Evolutionary conservation across 768 basidiomycete species (phyloP).

Genomic region (Artomyces pyxidatus): DNA sequence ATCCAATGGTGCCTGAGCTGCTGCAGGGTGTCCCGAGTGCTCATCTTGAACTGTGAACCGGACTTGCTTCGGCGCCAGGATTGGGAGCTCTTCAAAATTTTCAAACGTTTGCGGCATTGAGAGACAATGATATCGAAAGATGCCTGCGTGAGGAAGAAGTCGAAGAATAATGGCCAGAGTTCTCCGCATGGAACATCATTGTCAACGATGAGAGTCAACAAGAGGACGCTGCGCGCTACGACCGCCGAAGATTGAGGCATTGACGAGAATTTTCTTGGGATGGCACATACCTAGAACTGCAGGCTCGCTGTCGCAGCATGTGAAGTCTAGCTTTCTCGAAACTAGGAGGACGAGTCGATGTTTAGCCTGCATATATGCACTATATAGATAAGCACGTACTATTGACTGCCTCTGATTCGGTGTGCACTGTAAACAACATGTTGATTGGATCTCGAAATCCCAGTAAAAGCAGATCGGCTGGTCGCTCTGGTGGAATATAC

Average conservation of each 20-base stretch:
- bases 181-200: slow-evolving; percentile 9
- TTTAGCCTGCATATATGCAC: neutral
- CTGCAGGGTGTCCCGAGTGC: slow-evolving; percentile 28
- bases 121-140: slow-evolving; percentile 25
- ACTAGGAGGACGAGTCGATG: slow-evolving; percentile 1
- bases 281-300: slow-evolving; percentile 33
- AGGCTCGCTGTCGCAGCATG: slow-evolving; percentile 43
- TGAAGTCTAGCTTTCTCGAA: slow-evolving; percentile 33
- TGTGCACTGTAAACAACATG: neutral
- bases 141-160: slow-evolving; percentile 35
- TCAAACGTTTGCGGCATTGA: slow-evolving; percentile 34
- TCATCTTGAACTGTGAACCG: slow-evolving; percentile 28
- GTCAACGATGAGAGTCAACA: slow-evolving; percentile 36
- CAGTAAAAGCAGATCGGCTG: neutral
- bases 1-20: slow-evolving; percentile 35
- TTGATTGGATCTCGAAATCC: neutral
- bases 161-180: slow-evolving; percentile 42
- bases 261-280: neutral
- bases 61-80: slow-evolving; percentile 36
- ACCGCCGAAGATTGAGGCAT: neutral
- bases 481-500: neutral
- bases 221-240: slow-evolving; percentile 40
- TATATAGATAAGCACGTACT: neutral
- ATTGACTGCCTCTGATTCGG: neutral
- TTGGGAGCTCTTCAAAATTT: slow-evolving; percentile 24